A percentile compares a stretch with the other conserved stretches of the same genome.
Conservation (phyloP, 139 green algal species). For the Chlorella sp. region DNA sequence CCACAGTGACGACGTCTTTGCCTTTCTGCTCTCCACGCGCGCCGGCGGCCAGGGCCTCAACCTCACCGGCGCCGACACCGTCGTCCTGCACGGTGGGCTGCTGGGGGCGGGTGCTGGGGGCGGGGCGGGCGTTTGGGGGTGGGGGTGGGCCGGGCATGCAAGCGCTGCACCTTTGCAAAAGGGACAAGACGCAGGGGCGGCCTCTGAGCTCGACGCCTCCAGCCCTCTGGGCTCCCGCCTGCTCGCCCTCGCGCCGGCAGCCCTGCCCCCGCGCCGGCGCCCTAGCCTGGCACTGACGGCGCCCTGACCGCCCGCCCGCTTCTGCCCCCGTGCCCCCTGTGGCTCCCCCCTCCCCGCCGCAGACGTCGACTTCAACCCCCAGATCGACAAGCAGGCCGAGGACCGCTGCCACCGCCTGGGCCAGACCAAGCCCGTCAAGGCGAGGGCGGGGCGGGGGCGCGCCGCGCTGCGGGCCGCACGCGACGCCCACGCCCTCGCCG, state of each 20-base stretch:
- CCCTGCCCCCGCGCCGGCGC: too few species aligned
- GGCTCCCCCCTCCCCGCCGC: neutral
- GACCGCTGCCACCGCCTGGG: constrained; percentile 81
- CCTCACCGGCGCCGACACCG: constrained; percentile 93
- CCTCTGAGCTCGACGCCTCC: neutral
- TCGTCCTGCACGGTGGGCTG: constrained; percentile 82
- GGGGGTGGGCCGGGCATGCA: too few species aligned
- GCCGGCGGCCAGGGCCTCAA: constrained; percentile 95
- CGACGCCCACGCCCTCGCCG: neutral
- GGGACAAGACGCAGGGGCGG: too few species aligned
- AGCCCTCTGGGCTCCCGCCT: neutral
- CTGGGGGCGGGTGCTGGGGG: neutral
- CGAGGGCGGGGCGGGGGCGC: neutral
- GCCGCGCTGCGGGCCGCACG: neutral
- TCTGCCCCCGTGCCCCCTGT: neutral
- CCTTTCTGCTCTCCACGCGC: constrained; percentile 93
- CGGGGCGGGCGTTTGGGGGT: neutral
- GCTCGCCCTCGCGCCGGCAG: neutral
- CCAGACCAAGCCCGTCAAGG: constrained; percentile 81
- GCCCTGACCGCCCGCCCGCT: too few species aligned
- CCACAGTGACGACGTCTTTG: constrained; percentile 71
- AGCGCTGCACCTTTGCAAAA: too few species aligned
- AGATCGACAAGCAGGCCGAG: constrained; percentile 80
- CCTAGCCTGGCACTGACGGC: too few species aligned
- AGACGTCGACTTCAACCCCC: constrained; percentile 94